phyloP scores from a whole-genome alignment of 2,329 filamentous ascomycete genomes.

The Ilyonectria robusta region DNA sequence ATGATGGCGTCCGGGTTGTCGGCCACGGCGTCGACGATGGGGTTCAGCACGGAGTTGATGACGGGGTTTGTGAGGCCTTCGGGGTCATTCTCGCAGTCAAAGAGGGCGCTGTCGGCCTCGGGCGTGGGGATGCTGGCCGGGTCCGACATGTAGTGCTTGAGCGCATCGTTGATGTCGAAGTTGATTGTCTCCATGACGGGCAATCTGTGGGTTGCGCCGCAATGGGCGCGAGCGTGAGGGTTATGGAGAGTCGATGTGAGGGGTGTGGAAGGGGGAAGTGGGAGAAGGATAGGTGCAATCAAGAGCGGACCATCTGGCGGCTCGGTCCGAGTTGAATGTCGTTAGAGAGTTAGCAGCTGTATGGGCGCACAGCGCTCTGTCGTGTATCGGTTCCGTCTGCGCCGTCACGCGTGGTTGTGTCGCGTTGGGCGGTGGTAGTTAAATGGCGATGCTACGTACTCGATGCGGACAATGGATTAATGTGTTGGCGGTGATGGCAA shows the following conservation, averaged over 20 bases:
- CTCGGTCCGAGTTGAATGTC: not conserved
- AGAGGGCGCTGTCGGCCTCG: constrained; percentile 85
- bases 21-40: constrained; percentile 92
- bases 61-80: constrained; percentile 84
- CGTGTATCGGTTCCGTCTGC: constrained; percentile 1
- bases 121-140: constrained; percentile 85
- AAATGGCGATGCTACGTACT: constrained; percentile 20
- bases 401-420: constrained; percentile 13
- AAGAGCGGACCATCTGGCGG: constrained; percentile 33
- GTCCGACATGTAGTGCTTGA: constrained; percentile 97
- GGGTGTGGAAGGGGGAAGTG: constrained; percentile 29
- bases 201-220: constrained; percentile 41
- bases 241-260: constrained; percentile 18
- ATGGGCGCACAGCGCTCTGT: constrained; percentile 11
- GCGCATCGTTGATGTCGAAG: constrained; percentile 96
- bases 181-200: constrained; percentile 79
- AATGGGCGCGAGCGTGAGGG: constrained; percentile 33
- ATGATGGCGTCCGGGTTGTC: constrained; percentile 92
- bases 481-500: constrained; percentile 35
- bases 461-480: constrained; percentile 26
- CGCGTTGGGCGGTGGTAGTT: constrained; percentile 24
- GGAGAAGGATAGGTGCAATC: constrained; percentile 23
- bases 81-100: constrained; percentile 94
- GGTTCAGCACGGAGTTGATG: constrained; percentile 89
- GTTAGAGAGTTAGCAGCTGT: not conserved